Base-by-base conservation (phyloP, 352 stramenopile genomes). In the Phytophthora pluvialis region DNA sequence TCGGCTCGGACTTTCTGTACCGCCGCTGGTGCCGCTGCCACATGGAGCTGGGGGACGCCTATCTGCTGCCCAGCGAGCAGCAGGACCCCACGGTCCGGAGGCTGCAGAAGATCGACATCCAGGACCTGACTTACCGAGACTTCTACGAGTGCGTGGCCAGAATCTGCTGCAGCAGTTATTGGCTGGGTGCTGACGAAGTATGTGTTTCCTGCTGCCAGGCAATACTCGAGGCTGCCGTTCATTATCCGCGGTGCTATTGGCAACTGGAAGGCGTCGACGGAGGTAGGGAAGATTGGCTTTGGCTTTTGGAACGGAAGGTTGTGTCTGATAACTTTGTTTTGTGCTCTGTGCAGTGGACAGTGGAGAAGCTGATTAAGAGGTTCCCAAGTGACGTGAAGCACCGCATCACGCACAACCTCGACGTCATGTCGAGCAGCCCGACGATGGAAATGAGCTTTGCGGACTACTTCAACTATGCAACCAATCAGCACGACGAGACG, bases 1-100 rank as follows among this genome's bases (percentile, higher is more conserved):
- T 96, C 54, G 69, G 70, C 18, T 96, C 88, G 5, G 83, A 94
- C 50, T 96, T 96, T 43, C 54, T 96, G 25, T 93, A 93, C 48
- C 80, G 84, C n/a, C 86, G 88, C n/a, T 96, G 88, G 83, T 92
- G 67, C 48, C 84, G 88, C 48, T 80, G 81, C 44, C 81, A 94
- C 70, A 94, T 96, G 83, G 53, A 79, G 32, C 69, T 96, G 46
- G 70, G 73, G 3, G 60, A 87, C 25, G 39, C 67, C 3, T 94
- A 86, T 50, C 13, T 80, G 40, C 67, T 86, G 51, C 77, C 72
- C 0, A 63, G 70, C 16, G 73, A 78, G 5, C 56, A 75, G 25
- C 60, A 78, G 40, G 79, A 90, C 46, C 63, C 80, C 15, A 75
- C 70, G 21, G 65, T 81, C n/a, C 75, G 73, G 25, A 76, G 67